Evolutionary conservation across 305 asterid genomes (phyloP).

Genomic region (Salvia sclarea): DNA sequence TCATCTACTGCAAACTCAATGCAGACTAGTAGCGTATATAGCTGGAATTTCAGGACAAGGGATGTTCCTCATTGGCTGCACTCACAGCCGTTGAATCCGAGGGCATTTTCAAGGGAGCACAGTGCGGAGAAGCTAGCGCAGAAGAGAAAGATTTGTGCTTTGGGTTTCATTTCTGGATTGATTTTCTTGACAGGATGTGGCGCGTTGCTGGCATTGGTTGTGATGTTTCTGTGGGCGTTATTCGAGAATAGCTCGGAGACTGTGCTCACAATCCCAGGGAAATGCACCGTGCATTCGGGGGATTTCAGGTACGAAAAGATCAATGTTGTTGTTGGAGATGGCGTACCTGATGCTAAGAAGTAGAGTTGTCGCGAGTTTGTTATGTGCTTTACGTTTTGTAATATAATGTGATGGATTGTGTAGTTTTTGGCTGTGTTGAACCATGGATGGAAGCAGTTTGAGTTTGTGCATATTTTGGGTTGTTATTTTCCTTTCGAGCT

Average conservation of each 20-base stretch:
- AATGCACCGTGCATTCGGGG: conserved; percentile 44
- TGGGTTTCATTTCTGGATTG: conserved; percentile 59
- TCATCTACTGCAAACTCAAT: conserved; percentile 55
- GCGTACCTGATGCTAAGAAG: conserved; percentile 44
- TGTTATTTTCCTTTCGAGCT: conserved; percentile 17
- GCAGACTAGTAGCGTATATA: conserved; percentile 61
- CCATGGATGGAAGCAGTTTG: conserved; percentile 25
- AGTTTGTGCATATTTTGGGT: conserved; percentile 25
- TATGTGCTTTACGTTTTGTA: conserved; percentile 34
- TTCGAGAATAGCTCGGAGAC: conserved; percentile 50
- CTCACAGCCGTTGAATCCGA: conserved; percentile 65
- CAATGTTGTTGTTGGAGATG: conserved; percentile 50
- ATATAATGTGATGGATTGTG: conserved; percentile 35
- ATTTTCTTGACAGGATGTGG: conserved; percentile 62
- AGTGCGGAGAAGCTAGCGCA: conserved; percentile 40
- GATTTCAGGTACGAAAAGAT: conserved; percentile 75
- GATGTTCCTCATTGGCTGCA: conserved; percentile 65
- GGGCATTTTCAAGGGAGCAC: conserved; percentile 30
- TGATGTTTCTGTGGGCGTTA: conserved; percentile 54
- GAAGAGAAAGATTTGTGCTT: conserved; percentile 47
- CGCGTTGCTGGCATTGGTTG: conserved; percentile 50
- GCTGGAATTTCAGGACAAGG: conserved; percentile 64
- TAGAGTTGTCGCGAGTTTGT: conserved; percentile 34
- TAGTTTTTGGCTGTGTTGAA: conserved; percentile 28
- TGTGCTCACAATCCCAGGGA: conserved; percentile 48